Conservation (phyloP, 768 basidiomycete genomes). For the Suillus variegatus region DNA sequence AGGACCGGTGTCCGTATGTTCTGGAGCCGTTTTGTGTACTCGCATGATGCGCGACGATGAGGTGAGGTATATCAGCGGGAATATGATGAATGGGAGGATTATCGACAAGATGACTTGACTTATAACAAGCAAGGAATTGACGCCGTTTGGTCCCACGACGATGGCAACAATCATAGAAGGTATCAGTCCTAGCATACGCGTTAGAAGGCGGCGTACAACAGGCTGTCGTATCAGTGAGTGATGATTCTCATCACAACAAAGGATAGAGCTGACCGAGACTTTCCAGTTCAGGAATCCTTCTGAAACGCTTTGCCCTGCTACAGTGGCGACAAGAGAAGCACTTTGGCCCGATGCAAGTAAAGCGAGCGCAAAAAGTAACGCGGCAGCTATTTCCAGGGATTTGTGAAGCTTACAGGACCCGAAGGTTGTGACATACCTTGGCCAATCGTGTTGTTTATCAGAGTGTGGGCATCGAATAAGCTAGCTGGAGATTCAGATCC, state of each 20-base stretch:
- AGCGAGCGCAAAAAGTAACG: conserved; percentile 85
- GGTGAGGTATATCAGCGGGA: conserved; percentile 79
- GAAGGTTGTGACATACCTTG: conserved; percentile 44
- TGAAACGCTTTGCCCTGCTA: conserved; percentile 87
- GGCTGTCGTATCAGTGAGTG: conserved; percentile 48
- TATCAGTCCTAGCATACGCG: conserved; percentile 78
- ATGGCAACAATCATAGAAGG: conserved; percentile 82
- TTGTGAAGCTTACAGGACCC: neutral
- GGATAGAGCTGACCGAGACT: conserved; percentile 55
- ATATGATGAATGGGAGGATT: conserved; percentile 82
- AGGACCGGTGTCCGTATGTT: neutral
- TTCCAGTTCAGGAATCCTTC: conserved; percentile 91
- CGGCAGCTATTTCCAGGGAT: conserved; percentile 55
- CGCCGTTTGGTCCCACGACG: conserved; percentile 65
- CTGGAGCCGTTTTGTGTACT: conserved; percentile 39
- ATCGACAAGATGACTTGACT: conserved; percentile 85
- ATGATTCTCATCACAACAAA: conserved; percentile 24
- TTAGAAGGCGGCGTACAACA: conserved; percentile 75
- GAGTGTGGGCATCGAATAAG: conserved; percentile 80
- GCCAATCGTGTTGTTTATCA: conserved; percentile 70
- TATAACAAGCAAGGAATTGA: conserved; percentile 78
- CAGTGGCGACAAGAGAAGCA: conserved; percentile 85
- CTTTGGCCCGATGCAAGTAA: conserved; percentile 87
- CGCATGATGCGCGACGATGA: conserved; percentile 69
- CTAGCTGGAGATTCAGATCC: conserved; percentile 56